Evolutionary conservation across 2,329 filamentous ascomycete species (phyloP), one percentile per base, ranked within the genome.

Genomic region (Tolypocladium sp.): DNA sequence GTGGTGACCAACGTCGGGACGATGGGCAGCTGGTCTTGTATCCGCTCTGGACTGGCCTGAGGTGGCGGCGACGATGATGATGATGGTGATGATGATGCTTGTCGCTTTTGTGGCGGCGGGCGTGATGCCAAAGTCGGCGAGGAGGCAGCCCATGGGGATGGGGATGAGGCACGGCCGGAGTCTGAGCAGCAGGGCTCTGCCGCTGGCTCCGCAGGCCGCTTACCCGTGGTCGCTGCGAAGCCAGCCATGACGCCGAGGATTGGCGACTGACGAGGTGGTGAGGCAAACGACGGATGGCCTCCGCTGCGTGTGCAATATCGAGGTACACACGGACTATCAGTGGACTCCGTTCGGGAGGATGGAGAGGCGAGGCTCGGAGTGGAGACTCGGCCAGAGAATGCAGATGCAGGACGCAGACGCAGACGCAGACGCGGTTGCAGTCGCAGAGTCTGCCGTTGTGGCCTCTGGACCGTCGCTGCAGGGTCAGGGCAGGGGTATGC

Each of bases 1-100:
- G 65, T 61, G 13, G 61, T 59, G 7, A 53, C 62, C 9, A 59
- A 40, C 9, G 65, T 63, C 22, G 66, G 60, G 13, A 64, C 41
- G n/a, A 60, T 57, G 46, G 63, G 61, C 37, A 62, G 35, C 15
- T 46, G 59, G n/a, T 57, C 59, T 52, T 54, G 42, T 27, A 49
- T 51, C 52, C 25, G 55, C 25, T 40, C 52, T 17, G 57, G 55
- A 40, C 4, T 38, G 10, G 22, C 22, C 13, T 46, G 22, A 30
- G 38, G 17, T 20, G 46, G 22, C 33, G 51, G 30, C 33, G 35
- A 37, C 20, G 60, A 53, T 1, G 46, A 33, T 2, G 54, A 17
- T 17, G 51, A 30, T 25, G n/a, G 35, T 40, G 55, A 41, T 10
- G 60, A 56, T 1, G 49, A 33, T n/a, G 27, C 49, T 35, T n/a